Percentiles rank a stretch among this genome's conserved stretches.
Conservation (phyloP, 495 filamentous ascomycete genomes). For the Podospora appendiculata region DNA sequence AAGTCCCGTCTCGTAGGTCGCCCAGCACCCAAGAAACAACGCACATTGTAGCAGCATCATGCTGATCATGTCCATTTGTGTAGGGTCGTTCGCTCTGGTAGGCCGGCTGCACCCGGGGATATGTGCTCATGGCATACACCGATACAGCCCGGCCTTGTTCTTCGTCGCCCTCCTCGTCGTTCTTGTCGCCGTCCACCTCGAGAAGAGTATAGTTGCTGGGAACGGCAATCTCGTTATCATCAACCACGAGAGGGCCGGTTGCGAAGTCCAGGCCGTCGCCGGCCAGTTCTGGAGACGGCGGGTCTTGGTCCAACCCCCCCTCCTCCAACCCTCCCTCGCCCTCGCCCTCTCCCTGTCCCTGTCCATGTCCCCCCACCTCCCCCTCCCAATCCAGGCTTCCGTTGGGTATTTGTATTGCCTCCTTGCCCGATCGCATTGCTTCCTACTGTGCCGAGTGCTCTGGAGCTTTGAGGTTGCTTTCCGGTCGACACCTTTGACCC, state of each 20-base stretch:
- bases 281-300: neutral
- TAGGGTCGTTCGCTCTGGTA: conserved; percentile 20
- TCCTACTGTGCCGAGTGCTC: neutral
- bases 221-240: neutral
- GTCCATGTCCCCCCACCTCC: neutral
- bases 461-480: neutral
- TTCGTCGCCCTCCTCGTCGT: conserved; percentile 6
- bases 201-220: neutral
- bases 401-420: neutral
- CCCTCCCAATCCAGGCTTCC: neutral
- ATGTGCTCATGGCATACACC: conserved; percentile 23
- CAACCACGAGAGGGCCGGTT: neutral
- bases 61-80: neutral
- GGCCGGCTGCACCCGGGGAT: conserved; percentile 20
- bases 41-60: conserved; percentile 38
- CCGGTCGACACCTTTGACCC: neutral
- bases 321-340: neutral
- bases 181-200: conserved; percentile 5
- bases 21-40: conserved; percentile 3
- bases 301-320: neutral
- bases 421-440: neutral
- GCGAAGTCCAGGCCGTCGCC: neutral
- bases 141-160: conserved; percentile 8
- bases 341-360: neutral
- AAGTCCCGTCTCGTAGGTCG: neutral